Evolutionary conservation across 1,284 basidiomycete genomes (phyloP).

Genomic region (Ceratobasidium papillatum): DNA sequence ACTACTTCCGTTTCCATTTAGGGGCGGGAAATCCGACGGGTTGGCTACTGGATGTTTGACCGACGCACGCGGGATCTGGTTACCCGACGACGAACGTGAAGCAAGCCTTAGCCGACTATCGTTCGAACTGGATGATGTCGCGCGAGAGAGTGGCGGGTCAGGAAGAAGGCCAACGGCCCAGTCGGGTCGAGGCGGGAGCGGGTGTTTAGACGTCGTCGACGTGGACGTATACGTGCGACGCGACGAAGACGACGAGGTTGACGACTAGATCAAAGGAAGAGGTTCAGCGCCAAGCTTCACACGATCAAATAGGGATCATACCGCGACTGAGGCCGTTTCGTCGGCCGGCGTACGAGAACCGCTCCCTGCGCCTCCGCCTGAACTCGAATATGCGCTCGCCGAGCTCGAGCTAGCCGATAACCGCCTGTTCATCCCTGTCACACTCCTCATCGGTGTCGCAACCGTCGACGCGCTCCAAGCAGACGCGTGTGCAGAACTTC

Average conservation of each 20-base stretch:
- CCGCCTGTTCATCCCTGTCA: constrained; percentile 16
- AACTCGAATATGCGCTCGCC: constrained; percentile 34
- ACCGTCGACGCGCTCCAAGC: constrained; percentile 30
- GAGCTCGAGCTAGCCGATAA: constrained; percentile 34
- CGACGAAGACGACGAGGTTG: constrained; percentile 78
- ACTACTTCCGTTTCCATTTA: constrained; percentile 11
- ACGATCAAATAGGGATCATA: constrained; percentile 36
- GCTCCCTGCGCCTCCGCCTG: constrained; percentile 27
- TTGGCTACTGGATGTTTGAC: constrained; percentile 24
- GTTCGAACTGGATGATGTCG: constrained; percentile 31
- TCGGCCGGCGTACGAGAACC: constrained; percentile 35
- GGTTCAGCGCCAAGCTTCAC: constrained; percentile 11
- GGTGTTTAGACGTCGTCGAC: constrained; percentile 72
- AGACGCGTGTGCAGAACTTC: constrained; percentile 3
- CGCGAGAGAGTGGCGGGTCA: constrained; percentile 55
- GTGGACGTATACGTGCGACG: constrained; percentile 75
- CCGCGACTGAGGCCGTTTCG: constrained; percentile 41
- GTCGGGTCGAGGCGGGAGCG: constrained; percentile 78
- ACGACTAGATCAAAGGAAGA: constrained; percentile 55
- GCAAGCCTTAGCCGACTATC: constrained; percentile 12
- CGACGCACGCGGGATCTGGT: constrained; percentile 24
- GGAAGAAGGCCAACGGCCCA: constrained; percentile 84
- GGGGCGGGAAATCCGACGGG: constrained; percentile 12
- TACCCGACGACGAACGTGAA: constrained; percentile 29
- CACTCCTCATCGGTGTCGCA: constrained; percentile 32